Percentiles rank a stretch among this genome's conserved stretches.
Evolutionary conservation across 2,329 filamentous ascomycete species (phyloP).

Genomic region (Talaromyces sp.): DNA sequence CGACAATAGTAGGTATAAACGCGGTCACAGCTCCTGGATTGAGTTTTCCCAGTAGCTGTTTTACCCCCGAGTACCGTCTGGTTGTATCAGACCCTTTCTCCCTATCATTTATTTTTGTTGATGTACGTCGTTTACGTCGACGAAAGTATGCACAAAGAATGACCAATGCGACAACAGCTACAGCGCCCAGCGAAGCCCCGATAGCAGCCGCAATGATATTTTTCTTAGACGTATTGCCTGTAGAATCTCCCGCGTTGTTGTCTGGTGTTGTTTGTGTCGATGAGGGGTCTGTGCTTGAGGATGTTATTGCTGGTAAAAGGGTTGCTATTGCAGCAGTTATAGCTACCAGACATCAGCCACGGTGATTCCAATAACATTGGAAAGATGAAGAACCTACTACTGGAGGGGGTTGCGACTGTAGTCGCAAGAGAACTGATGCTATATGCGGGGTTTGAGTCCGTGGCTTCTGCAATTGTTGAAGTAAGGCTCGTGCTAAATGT

Average conservation of each 20-base stretch:
- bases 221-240: not conserved
- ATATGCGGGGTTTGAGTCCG: not conserved
- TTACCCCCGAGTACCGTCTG: not conserved
- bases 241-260: not conserved
- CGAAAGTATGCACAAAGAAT: slow-evolving; percentile 12
- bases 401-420: not conserved
- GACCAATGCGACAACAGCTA: slow-evolving; percentile 11
- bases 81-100: not conserved
- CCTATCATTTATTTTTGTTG: not conserved
- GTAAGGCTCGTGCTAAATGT: not conserved
- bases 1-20: not conserved
- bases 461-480: not conserved
- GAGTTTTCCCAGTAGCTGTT: not conserved
- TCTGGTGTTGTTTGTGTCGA: slow-evolving; percentile 7
- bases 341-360: not conserved
- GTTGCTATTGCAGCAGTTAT: slow-evolving; percentile 3
- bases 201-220: slow-evolving; percentile 12
- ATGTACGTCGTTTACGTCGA: slow-evolving; percentile 11
- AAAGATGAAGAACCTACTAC: slow-evolving; percentile 10
- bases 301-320: slow-evolving; percentile 1
- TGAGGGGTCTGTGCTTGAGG: not conserved
- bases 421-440: not conserved
- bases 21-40: not conserved
- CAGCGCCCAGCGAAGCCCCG: slow-evolving; percentile 12
- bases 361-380: not conserved